These are phyloP conservation scores for Stagonosporopsis tanaceti DNA, from an alignment of 2,329 filamentous ascomycete genomes.

Conservation along the genomic window DNA sequence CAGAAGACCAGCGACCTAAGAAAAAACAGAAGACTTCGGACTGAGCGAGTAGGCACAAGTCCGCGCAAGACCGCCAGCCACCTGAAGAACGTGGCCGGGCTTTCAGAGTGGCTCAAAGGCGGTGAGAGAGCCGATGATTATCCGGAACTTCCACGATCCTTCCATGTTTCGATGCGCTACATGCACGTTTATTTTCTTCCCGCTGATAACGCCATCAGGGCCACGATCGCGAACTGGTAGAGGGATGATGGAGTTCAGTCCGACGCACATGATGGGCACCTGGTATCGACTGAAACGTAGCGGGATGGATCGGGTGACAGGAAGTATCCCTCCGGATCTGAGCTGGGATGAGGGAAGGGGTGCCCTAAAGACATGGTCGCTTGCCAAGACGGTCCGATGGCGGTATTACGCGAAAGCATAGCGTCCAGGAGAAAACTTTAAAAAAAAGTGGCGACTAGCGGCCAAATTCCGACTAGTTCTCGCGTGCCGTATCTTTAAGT, in stretches of 20 bases:
- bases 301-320: conserved; percentile 20
- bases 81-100: conserved; percentile 10
- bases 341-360: conserved; percentile 22
- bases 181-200: conserved; percentile 27
- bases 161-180: conserved; percentile 31
- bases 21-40: conserved; percentile 67
- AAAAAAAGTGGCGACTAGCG: conserved; percentile 42
- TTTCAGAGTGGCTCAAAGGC: conserved; percentile 9
- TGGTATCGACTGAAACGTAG: conserved; percentile 24
- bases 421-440: conserved; percentile 31
- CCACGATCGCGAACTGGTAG: conserved; percentile 6
- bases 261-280: conserved; percentile 27
- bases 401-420: conserved; percentile 25
- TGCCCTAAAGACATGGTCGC: conserved; percentile 21
- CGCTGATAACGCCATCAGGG: conserved; percentile 17
- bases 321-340: conserved; percentile 29
- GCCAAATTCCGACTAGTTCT: conserved; percentile 29
- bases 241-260: conserved; percentile 27
- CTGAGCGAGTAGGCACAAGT: conserved; percentile 22
- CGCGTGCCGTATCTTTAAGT: conserved; percentile 22
- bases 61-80: background rate
- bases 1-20: conserved; percentile 65
- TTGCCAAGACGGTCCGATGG: conserved; percentile 35
- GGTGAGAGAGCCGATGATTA: conserved; percentile 28
- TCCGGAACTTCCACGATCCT: conserved; percentile 31